Evolutionary conservation across 257 asterid species (phyloP).

Genomic region (Jasminum sambac): DNA sequence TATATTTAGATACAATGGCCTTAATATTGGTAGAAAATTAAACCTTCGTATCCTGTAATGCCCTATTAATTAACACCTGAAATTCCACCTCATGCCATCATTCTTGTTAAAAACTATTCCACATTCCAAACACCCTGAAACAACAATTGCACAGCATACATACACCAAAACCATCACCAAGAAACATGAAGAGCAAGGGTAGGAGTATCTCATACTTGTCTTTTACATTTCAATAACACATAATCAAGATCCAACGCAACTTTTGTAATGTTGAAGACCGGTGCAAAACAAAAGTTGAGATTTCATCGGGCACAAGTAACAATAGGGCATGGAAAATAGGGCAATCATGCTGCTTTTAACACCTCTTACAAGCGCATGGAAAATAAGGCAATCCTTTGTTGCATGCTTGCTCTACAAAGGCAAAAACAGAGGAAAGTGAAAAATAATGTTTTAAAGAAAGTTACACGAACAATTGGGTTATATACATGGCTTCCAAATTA

Average conservation of each 20-base stretch:
- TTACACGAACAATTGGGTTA: conserved; percentile 20
- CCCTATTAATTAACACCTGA: too few relatives aligned
- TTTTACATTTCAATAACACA: background rate
- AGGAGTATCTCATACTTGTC: too few relatives aligned
- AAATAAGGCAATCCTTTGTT: background rate
- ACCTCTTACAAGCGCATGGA: conserved; percentile 16
- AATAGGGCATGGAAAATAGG: conserved; percentile 18
- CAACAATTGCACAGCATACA: too few relatives aligned
- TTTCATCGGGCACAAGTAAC: conserved; percentile 23
- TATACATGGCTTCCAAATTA: conserved; percentile 17
- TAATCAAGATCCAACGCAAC: background rate
- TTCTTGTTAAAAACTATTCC: too few relatives aligned
- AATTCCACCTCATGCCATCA: too few relatives aligned
- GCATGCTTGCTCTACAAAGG: conserved; percentile 27
- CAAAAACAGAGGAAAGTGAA: conserved; percentile 39
- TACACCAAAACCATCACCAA: too few relatives aligned
- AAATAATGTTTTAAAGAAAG: conserved; percentile 31
- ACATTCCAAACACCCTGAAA: too few relatives aligned
- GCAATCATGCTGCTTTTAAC: conserved; percentile 8
- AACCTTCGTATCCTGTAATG: too few relatives aligned
- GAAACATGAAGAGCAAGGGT: too few relatives aligned
- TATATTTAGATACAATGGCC: too few relatives aligned
- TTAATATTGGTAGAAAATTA: too few relatives aligned
- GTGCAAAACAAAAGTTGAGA: conserved; percentile 25
- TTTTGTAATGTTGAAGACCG: background rate